phyloP scores from a whole-genome alignment of 1,284 basidiomycete species.

The Phlebopus sp. region DNA sequence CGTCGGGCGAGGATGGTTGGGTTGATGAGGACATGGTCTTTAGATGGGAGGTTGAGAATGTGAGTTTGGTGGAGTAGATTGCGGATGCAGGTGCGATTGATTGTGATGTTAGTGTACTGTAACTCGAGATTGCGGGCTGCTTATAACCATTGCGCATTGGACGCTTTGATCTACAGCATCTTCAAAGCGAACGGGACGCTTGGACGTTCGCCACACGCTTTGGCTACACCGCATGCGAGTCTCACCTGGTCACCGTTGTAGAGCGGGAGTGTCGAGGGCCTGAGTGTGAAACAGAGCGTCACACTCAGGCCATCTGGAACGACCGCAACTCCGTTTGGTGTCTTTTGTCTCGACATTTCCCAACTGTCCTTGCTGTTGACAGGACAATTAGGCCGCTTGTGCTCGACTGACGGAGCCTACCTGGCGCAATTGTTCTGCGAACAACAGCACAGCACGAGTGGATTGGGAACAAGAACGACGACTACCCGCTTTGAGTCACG shows the following conservation, averaged over 20 bases:
- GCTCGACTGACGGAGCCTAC: too few species aligned
- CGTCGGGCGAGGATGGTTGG: background rate
- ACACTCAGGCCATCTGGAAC: too few species aligned
- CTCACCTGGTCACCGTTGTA: conserved; percentile 8
- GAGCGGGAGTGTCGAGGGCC: conserved; percentile 4
- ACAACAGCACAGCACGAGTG: too few species aligned
- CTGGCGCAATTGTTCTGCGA: too few species aligned
- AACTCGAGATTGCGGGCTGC: background rate
- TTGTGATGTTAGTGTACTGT: conserved; percentile 7
- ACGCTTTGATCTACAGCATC: conserved; percentile 11
- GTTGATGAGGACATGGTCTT: background rate
- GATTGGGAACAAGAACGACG: too few species aligned
- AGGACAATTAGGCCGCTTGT: too few species aligned
- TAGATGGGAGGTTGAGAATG: background rate
- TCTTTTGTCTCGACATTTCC: too few species aligned
- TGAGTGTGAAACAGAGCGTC: background rate
- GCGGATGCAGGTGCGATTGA: background rate
- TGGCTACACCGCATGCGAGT: conserved; percentile 3
- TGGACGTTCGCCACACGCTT: conserved; percentile 14
- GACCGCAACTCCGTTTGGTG: too few species aligned
- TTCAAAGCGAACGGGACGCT: conserved; percentile 22
- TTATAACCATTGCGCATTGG: conserved; percentile 16
- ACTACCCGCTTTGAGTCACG: too few species aligned
- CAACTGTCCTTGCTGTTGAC: too few species aligned
- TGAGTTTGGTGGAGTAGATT: background rate